Evolutionary conservation across 768 basidiomycete species (phyloP).

Genomic region (Obba rivulosa): DNA sequence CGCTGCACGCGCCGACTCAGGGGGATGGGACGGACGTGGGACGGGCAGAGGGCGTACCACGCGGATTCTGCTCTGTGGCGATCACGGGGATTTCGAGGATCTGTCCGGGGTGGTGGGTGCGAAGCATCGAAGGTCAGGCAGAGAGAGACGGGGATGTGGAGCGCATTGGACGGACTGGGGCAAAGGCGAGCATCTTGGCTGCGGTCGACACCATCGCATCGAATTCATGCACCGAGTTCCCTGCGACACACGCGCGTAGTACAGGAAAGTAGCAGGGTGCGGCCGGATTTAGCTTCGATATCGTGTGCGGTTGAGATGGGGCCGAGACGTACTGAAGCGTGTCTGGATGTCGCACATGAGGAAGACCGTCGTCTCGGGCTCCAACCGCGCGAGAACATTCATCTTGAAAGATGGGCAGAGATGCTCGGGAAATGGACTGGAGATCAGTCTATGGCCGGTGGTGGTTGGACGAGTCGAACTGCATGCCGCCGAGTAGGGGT

Average conservation of each 20-base stretch:
- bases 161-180: conserved; percentile 42
- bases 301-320: not conserved
- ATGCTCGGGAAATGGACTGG: too few species aligned
- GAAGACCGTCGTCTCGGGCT: conserved; percentile 45
- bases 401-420: too few species aligned
- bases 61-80: conserved; percentile 82
- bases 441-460: too few species aligned
- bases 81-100: conserved; percentile 65
- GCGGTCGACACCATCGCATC: conserved; percentile 63
- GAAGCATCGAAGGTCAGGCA: not conserved
- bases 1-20: too few species aligned
- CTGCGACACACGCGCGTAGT: conserved; percentile 22
- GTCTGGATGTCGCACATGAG: conserved; percentile 84
- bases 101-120: too few species aligned
- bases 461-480: too few species aligned
- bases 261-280: not conserved
- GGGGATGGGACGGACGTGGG: too few species aligned
- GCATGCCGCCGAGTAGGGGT: too few species aligned
- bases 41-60: conserved; percentile 45
- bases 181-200: conserved; percentile 72
- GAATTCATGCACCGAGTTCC: conserved; percentile 58
- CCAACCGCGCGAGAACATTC: too few species aligned
- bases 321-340: conserved; percentile 57
- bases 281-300: too few species aligned
- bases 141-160: not conserved